These are phyloP conservation scores for Hymenoscyphus fraxineus DNA, from an alignment of 2,329 filamentous ascomycete genomes.

Conservation along the genomic window DNA sequence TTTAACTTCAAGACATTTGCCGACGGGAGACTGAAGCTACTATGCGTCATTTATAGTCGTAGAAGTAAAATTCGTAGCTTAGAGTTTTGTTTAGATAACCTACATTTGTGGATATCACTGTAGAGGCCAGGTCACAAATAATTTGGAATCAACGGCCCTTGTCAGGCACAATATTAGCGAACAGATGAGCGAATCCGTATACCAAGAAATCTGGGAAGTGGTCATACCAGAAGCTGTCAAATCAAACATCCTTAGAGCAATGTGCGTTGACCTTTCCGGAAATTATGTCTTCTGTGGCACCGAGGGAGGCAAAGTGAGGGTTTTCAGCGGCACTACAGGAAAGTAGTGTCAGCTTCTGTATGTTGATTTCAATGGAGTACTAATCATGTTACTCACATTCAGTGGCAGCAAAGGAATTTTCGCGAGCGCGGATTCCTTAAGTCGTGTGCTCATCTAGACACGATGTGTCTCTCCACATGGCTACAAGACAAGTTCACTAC, in stretches of 20 bases:
- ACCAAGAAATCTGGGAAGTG: not conserved
- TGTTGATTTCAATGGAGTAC: not conserved
- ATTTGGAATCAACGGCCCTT: constrained; percentile 36
- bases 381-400: not conserved
- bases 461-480: not conserved
- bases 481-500: not conserved
- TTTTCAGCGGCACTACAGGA: not conserved
- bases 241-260: not conserved
- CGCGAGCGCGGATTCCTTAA: not conserved
- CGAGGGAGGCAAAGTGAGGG: not conserved
- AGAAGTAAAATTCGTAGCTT: constrained; percentile 33
- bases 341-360: not conserved
- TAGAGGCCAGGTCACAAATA: constrained; percentile 35
- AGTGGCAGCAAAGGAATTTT: not conserved
- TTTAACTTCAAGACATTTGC: not conserved
- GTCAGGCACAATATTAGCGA: not conserved
- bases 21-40: not conserved
- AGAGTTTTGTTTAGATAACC: constrained; percentile 34
- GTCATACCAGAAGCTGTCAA: not conserved
- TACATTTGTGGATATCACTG: constrained; percentile 38
- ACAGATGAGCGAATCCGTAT: not conserved
- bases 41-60: not conserved
- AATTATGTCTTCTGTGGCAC: not conserved
- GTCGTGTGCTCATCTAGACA: not conserved
- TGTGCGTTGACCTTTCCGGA: not conserved